Percentiles rank a stretch among this genome's conserved stretches.
phyloP scores from a whole-genome alignment of 164 flowering plant genomes.

The Aristolochia fimbriata region DNA sequence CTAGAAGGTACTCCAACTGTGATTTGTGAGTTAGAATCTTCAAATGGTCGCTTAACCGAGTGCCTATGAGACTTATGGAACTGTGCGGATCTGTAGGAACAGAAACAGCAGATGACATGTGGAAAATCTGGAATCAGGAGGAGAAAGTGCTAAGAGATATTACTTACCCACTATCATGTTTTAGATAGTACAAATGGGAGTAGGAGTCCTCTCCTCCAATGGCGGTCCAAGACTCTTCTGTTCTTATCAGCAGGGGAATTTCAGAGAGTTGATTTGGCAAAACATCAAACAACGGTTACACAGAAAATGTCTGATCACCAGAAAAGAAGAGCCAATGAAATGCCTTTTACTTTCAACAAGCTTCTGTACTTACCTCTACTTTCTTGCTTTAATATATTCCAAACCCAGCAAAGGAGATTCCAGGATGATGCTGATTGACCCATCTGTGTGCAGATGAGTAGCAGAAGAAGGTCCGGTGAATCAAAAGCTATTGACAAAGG shows the following conservation, averaged over 20 bases:
- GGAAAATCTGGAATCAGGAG: too few species aligned
- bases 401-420: slow-evolving; percentile 62
- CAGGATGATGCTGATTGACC: slow-evolving; percentile 46
- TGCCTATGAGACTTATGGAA: too few species aligned
- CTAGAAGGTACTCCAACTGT: too few species aligned
- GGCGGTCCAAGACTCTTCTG: background rate
- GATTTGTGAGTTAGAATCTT: too few species aligned
- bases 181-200: too few species aligned
- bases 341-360: slow-evolving; percentile 55
- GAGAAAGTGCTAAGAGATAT: too few species aligned
- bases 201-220: background rate
- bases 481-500: slow-evolving; percentile 42
- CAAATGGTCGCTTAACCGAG: too few species aligned
- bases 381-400: slow-evolving; percentile 70
- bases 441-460: slow-evolving; percentile 20
- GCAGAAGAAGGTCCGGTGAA: slow-evolving; percentile 55
- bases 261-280: slow-evolving; percentile 13
- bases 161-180: too few species aligned
- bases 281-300: slow-evolving; percentile 17
- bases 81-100: too few species aligned
- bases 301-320: slow-evolving; percentile 45
- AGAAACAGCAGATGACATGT: too few species aligned
- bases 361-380: slow-evolving; percentile 54
- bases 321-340: slow-evolving; percentile 32
- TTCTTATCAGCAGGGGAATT: slow-evolving; percentile 24